Evolutionary conservation across 371 early-diverging fungal genomes (phyloP), one percentile per base, ranked within the genome.

Genomic region (Mortierella sp.): DNA sequence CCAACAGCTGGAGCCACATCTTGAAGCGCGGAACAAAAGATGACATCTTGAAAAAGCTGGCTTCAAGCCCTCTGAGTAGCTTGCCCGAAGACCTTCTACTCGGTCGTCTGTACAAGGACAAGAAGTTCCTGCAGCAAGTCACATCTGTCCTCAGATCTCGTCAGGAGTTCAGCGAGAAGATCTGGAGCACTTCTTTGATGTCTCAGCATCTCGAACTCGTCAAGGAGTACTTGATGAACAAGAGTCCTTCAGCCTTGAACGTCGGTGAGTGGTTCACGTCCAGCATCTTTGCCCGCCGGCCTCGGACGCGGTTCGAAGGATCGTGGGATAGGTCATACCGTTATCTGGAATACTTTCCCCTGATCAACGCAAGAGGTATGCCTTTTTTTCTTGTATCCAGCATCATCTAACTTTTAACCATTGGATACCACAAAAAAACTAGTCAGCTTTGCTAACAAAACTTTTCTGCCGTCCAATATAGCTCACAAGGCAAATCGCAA

Each of bases 341-440:
- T n/a, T 57, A 59, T 41, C 63, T 84, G 19, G 88, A 87, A 27
- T 87, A 85, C 55, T 83, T 80, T 54, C 86, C 88, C 15, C 31
- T 87, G 24, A 64, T 86, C 43, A 83, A 82, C 43, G 80, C 88
- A 0, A 59, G 83, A 66, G 81, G 84, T 84, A 80, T 1, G 57
- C 9, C 8, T 31, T 50, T 50, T 11, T 26, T 59, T 48, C 12
- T 60, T 39, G 34, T 3, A n/a, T n/a, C n/a, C n/a, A n/a, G n/a
- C n/a, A n/a, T n/a, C n/a, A n/a, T n/a, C n/a, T n/a, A n/a, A n/a
- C n/a, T n/a, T n/a, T n/a, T n/a, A n/a, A n/a, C n/a, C n/a, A n/a
- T n/a, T n/a, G n/a, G n/a, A n/a, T n/a, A n/a, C n/a, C n/a, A n/a
- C n/a, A n/a, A n/a, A n/a, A n/a, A n/a, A n/a, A n/a, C n/a, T n/a